Evolutionary conservation across 139 green algal species (phyloP).

Genomic region (Pleodorina starrii): DNA sequence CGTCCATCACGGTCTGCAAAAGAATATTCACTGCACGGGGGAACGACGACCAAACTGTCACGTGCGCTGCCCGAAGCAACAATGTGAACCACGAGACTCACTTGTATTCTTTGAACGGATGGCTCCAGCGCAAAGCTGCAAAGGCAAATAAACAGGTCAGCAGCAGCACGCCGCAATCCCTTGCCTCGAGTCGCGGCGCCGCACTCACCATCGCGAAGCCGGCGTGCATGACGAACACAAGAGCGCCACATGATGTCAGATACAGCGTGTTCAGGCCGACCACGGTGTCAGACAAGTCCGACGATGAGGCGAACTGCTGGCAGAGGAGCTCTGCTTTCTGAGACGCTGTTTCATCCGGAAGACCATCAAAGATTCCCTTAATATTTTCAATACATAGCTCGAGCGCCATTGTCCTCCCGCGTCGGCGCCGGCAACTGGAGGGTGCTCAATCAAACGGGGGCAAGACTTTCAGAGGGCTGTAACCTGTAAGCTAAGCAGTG

Average conservation of each 20-base stretch:
- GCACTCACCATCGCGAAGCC: constrained; percentile 89
- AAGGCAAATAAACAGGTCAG: background rate
- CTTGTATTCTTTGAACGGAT: constrained; percentile 91
- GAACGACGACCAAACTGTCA: background rate
- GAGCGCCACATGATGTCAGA: constrained; percentile 72
- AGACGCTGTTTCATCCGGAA: no score
- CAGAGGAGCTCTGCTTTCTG: background rate
- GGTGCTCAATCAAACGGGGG: no score
- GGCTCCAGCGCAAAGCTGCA: constrained; percentile 85
- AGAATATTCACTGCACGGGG: constrained; percentile 85
- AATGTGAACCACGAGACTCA: background rate
- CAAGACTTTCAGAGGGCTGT: no score
- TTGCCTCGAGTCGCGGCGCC: background rate
- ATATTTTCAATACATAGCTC: background rate
- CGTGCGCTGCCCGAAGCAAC: background rate
- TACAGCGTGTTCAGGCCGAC: constrained; percentile 68
- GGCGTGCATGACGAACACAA: constrained; percentile 90
- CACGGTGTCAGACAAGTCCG: background rate
- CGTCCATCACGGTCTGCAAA: constrained; percentile 90
- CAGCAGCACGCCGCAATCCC: background rate
- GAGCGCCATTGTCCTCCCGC: background rate
- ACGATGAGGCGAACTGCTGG: background rate
- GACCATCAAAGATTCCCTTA: background rate
- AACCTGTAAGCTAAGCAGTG: no score
- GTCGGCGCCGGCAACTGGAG: background rate